Evolutionary conservation across 306 rosid species (phyloP).

Genomic region (Quercus berberidifolia): DNA sequence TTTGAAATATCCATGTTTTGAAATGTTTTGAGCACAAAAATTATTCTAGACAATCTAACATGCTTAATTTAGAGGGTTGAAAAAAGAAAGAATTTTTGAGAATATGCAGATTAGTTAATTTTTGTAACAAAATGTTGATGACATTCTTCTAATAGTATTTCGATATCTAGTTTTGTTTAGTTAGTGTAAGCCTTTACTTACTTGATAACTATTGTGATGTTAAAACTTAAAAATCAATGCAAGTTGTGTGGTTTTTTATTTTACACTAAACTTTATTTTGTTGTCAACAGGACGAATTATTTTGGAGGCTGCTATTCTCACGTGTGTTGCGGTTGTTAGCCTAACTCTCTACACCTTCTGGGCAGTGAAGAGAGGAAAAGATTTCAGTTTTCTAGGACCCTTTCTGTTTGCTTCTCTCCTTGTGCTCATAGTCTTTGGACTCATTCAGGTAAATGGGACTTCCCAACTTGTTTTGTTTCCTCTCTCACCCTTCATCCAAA

Average conservation of each 20-base stretch:
- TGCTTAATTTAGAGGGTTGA: too few relatives aligned
- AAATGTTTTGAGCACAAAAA: too few relatives aligned
- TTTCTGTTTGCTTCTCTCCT: constrained; percentile 32
- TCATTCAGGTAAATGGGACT: constrained; percentile 26
- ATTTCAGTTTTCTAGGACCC: constrained; percentile 36
- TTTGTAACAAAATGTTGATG: neutral
- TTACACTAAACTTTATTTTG: neutral
- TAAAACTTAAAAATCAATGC: neutral
- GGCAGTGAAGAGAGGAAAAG: constrained; percentile 34
- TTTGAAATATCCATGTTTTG: too few relatives aligned
- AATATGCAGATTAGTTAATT: too few relatives aligned
- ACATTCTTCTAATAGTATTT: neutral
- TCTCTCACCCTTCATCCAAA: neutral
- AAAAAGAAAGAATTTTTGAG: too few relatives aligned
- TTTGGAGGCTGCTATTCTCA: constrained; percentile 24
- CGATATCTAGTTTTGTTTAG: neutral
- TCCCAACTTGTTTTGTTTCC: too few relatives aligned
- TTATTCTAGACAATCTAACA: too few relatives aligned
- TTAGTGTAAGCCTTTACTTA: neutral
- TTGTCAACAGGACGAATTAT: constrained; percentile 22
- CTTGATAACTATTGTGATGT: neutral
- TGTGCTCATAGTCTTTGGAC: constrained; percentile 16
- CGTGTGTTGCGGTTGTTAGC: constrained; percentile 19
- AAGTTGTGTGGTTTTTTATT: neutral
- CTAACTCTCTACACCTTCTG: constrained; percentile 38